Evolutionary conservation across 208 protist species (phyloP).

Genomic region (Ichthyophonus hoferi): DNA sequence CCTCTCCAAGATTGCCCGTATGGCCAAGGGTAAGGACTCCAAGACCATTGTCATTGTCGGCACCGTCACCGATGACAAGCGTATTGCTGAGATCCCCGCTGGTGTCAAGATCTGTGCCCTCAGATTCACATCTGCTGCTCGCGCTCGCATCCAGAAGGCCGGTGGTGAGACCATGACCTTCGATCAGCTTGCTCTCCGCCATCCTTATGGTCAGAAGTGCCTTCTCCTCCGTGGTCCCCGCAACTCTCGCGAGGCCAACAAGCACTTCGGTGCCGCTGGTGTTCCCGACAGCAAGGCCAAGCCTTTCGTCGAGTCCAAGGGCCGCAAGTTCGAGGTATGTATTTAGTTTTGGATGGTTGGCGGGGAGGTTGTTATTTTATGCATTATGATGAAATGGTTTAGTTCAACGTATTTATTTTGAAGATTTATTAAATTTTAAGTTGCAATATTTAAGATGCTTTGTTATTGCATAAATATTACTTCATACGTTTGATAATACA

Average conservation of each 20-base stretch:
- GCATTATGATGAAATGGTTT: background rate
- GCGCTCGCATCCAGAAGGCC: conserved; percentile 89
- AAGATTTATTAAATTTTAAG: background rate
- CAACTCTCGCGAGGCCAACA: conserved; percentile 86
- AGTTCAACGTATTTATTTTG: background rate
- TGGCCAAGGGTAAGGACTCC: conserved; percentile 80
- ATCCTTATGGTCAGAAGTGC: conserved; percentile 91
- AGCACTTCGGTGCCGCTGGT: conserved; percentile 97
- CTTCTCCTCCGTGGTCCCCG: conserved; percentile 92
- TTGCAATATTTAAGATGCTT: background rate
- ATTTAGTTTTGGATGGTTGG: background rate
- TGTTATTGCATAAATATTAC: background rate
- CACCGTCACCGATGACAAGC: conserved; percentile 96
- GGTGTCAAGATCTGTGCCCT: conserved; percentile 88
- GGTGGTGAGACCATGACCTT: conserved; percentile 98
- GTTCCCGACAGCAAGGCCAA: conserved; percentile 64
- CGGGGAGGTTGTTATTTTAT: conserved; percentile 2
- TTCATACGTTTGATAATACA: background rate
- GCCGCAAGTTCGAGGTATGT: conserved; percentile 78
- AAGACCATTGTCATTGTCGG: conserved; percentile 95
- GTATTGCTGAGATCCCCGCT: conserved; percentile 81
- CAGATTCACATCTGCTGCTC: conserved; percentile 93
- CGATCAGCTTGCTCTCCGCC: conserved; percentile 93
- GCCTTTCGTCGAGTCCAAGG: conserved; percentile 59
- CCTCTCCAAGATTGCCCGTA: conserved; percentile 80